These are phyloP conservation scores for Fusarium sp. DNA, from an alignment of 2,329 filamentous ascomycete genomes.

Conservation along the genomic window DNA sequence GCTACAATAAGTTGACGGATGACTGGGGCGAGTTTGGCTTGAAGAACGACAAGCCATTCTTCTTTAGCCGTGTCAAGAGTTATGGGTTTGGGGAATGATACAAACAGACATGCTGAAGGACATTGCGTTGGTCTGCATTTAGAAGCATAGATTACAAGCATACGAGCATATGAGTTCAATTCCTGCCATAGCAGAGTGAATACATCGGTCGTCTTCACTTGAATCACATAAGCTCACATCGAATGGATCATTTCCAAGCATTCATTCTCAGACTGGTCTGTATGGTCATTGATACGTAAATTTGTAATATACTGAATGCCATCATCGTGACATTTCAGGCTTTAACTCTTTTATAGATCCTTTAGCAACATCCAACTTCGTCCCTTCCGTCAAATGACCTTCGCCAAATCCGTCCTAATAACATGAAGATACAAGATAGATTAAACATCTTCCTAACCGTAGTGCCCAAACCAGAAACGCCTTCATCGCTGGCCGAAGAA, in stretches of 20 bases:
- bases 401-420: not conserved
- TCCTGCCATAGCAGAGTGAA: not conserved
- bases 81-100: conserved; percentile 62
- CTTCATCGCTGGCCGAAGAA: conserved; percentile 22
- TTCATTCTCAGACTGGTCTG: not conserved
- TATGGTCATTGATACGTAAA: conserved; percentile 15
- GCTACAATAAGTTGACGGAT: conserved; percentile 88
- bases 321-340: conserved; percentile 2
- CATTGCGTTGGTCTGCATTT: too few relatives aligned
- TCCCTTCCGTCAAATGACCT: conserved; percentile 4
- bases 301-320: conserved; percentile 19
- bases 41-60: conserved; percentile 73
- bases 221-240: fast-evolving
- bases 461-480: conserved; percentile 30
- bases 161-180: not conserved
- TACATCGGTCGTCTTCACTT: not conserved
- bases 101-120: not conserved
- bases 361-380: conserved; percentile 12
- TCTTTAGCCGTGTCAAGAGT: conserved; percentile 74
- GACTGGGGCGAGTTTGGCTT: conserved; percentile 86
- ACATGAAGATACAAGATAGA: conserved; percentile 11
- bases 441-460: conserved; percentile 2
- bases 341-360: conserved; percentile 8
- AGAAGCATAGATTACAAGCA: not conserved
- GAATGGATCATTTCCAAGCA: not conserved